These are phyloP conservation scores for Aspergillus sclerotiicarbonarius DNA, from an alignment of 495 filamentous ascomycete species.

Conservation along the genomic window DNA sequence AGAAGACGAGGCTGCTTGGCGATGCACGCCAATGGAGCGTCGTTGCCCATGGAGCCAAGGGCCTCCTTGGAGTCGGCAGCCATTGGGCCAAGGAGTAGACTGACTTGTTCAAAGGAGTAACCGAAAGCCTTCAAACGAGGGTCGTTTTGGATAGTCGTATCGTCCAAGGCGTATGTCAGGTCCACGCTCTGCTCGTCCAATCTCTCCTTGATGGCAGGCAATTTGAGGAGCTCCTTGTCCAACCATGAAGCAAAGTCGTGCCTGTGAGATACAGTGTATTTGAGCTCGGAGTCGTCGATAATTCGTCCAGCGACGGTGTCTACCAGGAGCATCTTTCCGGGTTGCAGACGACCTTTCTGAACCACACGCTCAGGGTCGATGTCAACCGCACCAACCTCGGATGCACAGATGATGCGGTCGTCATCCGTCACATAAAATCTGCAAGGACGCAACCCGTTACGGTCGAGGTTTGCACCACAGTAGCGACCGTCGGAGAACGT, in stretches of 20 bases:
- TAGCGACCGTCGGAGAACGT: constrained; percentile 97
- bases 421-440: constrained; percentile 98
- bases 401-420: constrained; percentile 97
- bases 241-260: constrained; percentile 89
- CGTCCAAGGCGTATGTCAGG: constrained; percentile 64
- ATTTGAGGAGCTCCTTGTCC: constrained; percentile 78
- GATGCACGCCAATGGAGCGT: constrained; percentile 91
- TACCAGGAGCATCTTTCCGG: constrained; percentile 96
- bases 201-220: constrained; percentile 68
- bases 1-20: constrained; percentile 85
- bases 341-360: constrained; percentile 93
- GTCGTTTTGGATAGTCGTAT: constrained; percentile 78
- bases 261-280: constrained; percentile 79
- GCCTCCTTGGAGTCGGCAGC: constrained; percentile 98
- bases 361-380: constrained; percentile 89
- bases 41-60: constrained; percentile 99
- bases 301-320: constrained; percentile 95
- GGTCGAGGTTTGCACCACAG: constrained; percentile 97
- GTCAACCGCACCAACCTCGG: constrained; percentile 91
- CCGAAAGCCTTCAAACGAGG: constrained; percentile 84
- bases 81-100: constrained; percentile 92
- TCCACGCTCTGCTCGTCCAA: constrained; percentile 59
- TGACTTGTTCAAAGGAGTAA: constrained; percentile 97
- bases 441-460: constrained; percentile 95
- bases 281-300: constrained; percentile 93